These are phyloP conservation scores for Phytophthora pini DNA, from an alignment of 352 stramenopile genomes.

Conservation along the genomic window DNA sequence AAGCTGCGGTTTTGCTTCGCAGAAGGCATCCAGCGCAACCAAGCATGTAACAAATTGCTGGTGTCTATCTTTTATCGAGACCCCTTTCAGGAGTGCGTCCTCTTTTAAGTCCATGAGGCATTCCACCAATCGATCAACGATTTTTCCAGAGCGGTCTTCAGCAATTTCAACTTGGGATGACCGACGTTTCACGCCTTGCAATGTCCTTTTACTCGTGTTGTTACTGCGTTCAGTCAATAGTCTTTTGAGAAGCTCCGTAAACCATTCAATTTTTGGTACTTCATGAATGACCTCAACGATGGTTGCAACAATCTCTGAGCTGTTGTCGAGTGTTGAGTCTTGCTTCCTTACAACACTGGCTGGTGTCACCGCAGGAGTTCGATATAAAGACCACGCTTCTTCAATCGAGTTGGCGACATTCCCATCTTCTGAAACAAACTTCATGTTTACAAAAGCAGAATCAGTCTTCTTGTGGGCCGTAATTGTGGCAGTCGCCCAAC, in stretches of 20 bases:
- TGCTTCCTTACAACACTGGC: conserved; percentile 74
- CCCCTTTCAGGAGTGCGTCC: conserved; percentile 55
- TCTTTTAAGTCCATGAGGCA: conserved; percentile 80
- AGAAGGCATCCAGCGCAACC: conserved; percentile 81
- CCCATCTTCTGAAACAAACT: conserved; percentile 71
- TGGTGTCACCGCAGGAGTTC: conserved; percentile 58
- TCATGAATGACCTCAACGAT: conserved; percentile 85
- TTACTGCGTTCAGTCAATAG: conserved; percentile 47
- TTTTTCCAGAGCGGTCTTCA: conserved; percentile 60
- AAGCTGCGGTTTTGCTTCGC: conserved; percentile 66
- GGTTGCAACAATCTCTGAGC: conserved; percentile 57
- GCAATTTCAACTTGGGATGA: conserved; percentile 59
- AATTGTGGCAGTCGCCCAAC: conserved; percentile 48
- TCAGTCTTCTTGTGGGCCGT: conserved; percentile 2
- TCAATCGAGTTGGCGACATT: conserved; percentile 49
- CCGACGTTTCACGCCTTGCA: conserved; percentile 47
- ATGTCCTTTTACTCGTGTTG: conserved; percentile 16
- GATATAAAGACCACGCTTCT: conserved; percentile 71
- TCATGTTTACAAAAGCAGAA: conserved; percentile 12
- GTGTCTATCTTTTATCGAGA: conserved; percentile 59
- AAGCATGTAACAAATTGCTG: conserved; percentile 80
- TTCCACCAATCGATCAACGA: conserved; percentile 70
- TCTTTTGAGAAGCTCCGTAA: conserved; percentile 70
- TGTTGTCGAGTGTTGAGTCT: conserved; percentile 68
- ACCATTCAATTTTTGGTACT: conserved; percentile 76